phyloP scores from a whole-genome alignment of 257 asterid species.

The Forsythia suspensa region DNA sequence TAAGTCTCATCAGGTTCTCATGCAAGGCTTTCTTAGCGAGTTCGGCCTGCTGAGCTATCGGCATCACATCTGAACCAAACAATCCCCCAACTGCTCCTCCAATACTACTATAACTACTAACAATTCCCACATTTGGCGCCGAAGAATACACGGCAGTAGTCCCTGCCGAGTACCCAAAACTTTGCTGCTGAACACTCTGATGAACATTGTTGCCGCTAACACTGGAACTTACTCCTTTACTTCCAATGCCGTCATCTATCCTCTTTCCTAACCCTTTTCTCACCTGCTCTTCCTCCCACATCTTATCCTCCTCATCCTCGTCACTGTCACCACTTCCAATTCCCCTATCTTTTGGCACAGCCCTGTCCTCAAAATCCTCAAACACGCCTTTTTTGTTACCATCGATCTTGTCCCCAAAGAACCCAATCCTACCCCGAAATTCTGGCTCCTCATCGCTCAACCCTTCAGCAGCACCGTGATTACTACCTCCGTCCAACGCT shows the following conservation, averaged over 20 bases:
- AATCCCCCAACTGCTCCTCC: slow-evolving; percentile 54
- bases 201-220: slow-evolving; percentile 35
- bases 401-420: slow-evolving; percentile 68
- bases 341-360: slow-evolving; percentile 43
- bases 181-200: slow-evolving; percentile 42
- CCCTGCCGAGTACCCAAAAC: slow-evolving; percentile 41
- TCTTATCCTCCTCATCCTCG: slow-evolving; percentile 88
- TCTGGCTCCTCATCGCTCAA: slow-evolving; percentile 99
- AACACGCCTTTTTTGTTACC: slow-evolving; percentile 80
- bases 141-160: slow-evolving; percentile 44
- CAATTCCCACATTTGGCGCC: slow-evolving; percentile 30
- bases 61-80: slow-evolving; percentile 47
- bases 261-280: slow-evolving; percentile 96
- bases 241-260: slow-evolving; percentile 64
- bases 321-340: slow-evolving; percentile 40
- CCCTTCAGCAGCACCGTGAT: slow-evolving; percentile 95
- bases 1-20: slow-evolving; percentile 60
- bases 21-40: slow-evolving; percentile 72
- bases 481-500: slow-evolving; percentile 89
- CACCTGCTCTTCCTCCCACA: slow-evolving; percentile 98
- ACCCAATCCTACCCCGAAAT: slow-evolving; percentile 77
- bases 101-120: slow-evolving; percentile 38
- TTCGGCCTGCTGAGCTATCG: slow-evolving; percentile 79
- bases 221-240: slow-evolving; percentile 40
- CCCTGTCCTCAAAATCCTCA: slow-evolving; percentile 73